These are phyloP conservation scores for Paecilomyces niveus DNA, from an alignment of 2,329 filamentous ascomycete genomes.

Conservation along the genomic window DNA sequence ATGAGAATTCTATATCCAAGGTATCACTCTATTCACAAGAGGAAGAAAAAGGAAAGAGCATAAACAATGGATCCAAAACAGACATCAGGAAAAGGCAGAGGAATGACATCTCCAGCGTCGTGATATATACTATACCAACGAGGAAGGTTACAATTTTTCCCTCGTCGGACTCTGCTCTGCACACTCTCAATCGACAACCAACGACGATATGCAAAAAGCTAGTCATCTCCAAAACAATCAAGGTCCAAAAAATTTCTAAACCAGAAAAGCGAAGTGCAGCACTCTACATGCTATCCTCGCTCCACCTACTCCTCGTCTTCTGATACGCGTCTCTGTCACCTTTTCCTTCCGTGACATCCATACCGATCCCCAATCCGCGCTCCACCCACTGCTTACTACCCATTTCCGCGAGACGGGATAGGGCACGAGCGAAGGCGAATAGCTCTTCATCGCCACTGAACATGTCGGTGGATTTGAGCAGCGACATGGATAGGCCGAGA, in stretches of 20 bases:
- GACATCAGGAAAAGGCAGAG: not conserved
- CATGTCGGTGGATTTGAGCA: conserved; percentile 73
- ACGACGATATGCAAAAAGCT: not conserved
- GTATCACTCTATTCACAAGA: not conserved
- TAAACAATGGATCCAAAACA: not conserved
- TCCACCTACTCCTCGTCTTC: conserved; percentile 42
- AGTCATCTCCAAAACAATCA: not conserved
- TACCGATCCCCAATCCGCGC: conserved; percentile 52
- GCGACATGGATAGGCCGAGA: conserved; percentile 73
- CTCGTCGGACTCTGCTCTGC: too few relatives aligned
- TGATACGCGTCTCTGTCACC: conserved; percentile 42
- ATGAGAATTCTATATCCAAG: not conserved
- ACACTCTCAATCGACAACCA: too few relatives aligned
- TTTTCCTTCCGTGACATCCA: conserved; percentile 36
- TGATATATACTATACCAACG: not conserved
- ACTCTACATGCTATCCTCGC: conserved; percentile 42
- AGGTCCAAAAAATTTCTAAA: not conserved
- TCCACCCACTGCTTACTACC: conserved; percentile 93
- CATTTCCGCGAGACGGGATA: conserved; percentile 85
- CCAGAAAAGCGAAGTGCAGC: not conserved
- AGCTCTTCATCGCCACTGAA: conserved; percentile 94
- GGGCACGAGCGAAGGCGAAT: conserved; percentile 87
- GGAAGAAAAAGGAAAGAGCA: not conserved
- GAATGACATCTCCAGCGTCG: not conserved
- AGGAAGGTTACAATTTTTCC: too few relatives aligned